phyloP scores from a whole-genome alignment of 108 stramenopile species.

The Poteriospumella lacustris region DNA sequence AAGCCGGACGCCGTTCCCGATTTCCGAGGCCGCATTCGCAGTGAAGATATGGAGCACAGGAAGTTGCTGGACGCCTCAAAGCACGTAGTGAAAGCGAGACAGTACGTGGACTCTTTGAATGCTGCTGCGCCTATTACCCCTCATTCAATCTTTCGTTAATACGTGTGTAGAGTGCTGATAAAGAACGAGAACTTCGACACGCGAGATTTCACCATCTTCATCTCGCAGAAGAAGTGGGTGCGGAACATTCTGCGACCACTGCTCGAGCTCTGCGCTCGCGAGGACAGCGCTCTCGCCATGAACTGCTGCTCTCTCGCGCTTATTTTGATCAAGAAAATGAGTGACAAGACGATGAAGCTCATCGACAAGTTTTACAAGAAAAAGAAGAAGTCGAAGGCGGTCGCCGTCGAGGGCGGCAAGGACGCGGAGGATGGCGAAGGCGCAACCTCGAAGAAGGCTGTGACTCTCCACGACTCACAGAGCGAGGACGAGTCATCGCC shows the following conservation, averaged over 20 bases:
- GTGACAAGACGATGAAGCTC: neutral
- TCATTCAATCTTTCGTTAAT: neutral
- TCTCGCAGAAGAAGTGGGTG: slow-evolving; percentile 4
- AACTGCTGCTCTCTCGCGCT: neutral
- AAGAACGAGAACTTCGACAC: slow-evolving; percentile 16
- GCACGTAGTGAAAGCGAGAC: neutral
- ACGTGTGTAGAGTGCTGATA: neutral
- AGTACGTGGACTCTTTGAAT: neutral
- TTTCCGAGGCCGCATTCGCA: neutral
- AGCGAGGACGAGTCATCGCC: too few species aligned
- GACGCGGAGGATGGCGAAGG: neutral
- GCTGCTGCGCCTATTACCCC: neutral
- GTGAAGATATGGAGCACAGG: neutral
- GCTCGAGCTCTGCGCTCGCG: neutral
- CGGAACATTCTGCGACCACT: neutral
- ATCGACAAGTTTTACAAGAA: neutral
- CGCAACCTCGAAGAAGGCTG: neutral
- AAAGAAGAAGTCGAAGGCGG: neutral
- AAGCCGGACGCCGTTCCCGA: neutral
- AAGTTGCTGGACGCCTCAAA: neutral
- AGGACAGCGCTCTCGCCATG: slow-evolving; percentile 2
- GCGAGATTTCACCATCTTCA: slow-evolving; percentile 3
- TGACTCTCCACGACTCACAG: neutral
- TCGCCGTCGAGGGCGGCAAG: neutral
- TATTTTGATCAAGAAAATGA: neutral